These are phyloP conservation scores for Fusarium robinianum DNA, from an alignment of 2,329 filamentous ascomycete genomes.

Conservation along the genomic window DNA sequence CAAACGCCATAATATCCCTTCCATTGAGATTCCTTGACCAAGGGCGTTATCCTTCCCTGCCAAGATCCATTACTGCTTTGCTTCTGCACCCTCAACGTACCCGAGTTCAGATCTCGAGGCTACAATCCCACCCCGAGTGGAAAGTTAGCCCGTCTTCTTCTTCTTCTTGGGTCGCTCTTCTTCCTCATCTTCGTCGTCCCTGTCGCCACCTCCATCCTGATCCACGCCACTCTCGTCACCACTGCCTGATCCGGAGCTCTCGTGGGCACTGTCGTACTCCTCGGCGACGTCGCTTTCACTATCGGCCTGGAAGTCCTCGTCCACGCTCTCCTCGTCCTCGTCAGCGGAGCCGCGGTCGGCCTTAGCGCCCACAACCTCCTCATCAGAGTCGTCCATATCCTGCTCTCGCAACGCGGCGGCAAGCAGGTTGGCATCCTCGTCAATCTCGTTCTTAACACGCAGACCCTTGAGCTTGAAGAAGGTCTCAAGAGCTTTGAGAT, in stretches of 20 bases:
- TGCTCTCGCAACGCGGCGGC: constrained; percentile 83
- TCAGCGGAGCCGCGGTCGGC: constrained; percentile 89
- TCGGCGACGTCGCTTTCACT: constrained; percentile 95
- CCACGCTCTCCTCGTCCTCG: constrained; percentile 92
- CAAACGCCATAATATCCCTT: constrained; percentile 35
- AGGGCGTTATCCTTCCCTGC: constrained; percentile 20
- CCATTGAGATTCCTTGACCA: constrained; percentile 24
- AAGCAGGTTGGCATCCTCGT: constrained; percentile 83
- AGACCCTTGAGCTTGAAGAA: constrained; percentile 97
- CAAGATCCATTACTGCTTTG: no score
- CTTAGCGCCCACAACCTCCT: constrained; percentile 71
- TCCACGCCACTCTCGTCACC: constrained; percentile 57
- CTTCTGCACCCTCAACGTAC: no score
- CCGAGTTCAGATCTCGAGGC: no score
- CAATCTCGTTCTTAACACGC: constrained; percentile 98
- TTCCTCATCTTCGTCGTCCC: constrained; percentile 48
- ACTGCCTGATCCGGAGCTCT: constrained; percentile 77
- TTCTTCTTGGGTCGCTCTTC: constrained; percentile 57
- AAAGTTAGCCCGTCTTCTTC: constrained; percentile 45
- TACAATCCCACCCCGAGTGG: no score
- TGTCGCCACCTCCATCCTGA: constrained; percentile 50
- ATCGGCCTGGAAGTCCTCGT: constrained; percentile 93
- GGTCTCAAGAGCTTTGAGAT: constrained; percentile 92
- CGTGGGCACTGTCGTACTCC: constrained; percentile 90
- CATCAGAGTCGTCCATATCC: constrained; percentile 81